phyloP scores from a whole-genome alignment of 2,329 filamentous ascomycete genomes.

The Penicillium nordicum region DNA sequence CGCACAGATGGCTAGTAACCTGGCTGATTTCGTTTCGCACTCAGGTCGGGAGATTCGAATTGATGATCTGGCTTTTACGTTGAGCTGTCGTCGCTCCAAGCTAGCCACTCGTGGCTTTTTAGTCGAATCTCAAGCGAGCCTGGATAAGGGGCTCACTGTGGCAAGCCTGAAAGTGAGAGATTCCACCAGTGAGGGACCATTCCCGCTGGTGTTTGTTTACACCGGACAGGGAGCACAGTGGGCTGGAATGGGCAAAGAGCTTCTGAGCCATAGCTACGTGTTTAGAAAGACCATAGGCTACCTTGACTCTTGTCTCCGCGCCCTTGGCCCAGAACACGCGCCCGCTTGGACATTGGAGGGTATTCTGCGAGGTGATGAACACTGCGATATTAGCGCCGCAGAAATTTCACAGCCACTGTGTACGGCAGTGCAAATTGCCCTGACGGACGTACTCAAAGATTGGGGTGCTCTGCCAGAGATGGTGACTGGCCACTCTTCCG shows the following conservation, averaged over 20 bases:
- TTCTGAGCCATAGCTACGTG: not conserved
- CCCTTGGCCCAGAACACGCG: not conserved
- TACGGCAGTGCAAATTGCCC: slow-evolving; percentile 8
- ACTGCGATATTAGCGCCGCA: not conserved
- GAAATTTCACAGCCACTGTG: slow-evolving; percentile 4
- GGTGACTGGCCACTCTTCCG: slow-evolving; percentile 8
- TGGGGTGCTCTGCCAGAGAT: not conserved
- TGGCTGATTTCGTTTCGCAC: not conserved
- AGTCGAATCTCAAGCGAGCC: not conserved
- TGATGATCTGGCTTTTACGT: not conserved
- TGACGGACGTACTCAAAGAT: not conserved
- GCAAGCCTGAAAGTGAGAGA: not conserved
- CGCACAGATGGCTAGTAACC: not conserved
- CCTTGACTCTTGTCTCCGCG: not conserved
- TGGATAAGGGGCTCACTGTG: not conserved
- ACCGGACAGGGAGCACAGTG: slow-evolving; percentile 31
- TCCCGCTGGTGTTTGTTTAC: slow-evolving; percentile 15
- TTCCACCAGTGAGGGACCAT: not conserved
- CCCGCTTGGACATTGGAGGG: not conserved
- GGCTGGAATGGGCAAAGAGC: not conserved
- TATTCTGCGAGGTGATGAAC: not conserved
- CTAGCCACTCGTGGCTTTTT: not conserved
- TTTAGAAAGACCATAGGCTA: not conserved
- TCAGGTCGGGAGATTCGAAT: not conserved
- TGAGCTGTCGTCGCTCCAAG: not conserved